These are phyloP conservation scores for Typha latifolia DNA, from an alignment of 176 grass and related monocot genomes.

Conservation along the genomic window DNA sequence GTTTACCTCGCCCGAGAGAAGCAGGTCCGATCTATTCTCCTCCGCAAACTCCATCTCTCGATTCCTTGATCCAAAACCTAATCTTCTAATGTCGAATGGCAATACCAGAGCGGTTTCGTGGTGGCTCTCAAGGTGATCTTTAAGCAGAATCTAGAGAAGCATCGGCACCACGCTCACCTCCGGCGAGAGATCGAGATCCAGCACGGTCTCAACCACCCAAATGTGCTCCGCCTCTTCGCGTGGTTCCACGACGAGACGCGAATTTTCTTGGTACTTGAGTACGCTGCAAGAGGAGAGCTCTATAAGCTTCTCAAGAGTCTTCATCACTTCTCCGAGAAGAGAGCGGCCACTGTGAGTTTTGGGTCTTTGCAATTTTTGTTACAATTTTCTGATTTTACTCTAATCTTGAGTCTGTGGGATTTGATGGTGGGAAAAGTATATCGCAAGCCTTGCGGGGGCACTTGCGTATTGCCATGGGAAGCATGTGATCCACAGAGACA, in stretches of 20 bases:
- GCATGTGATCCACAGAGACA: conserved; percentile 87
- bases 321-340: conserved; percentile 47
- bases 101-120: conserved; percentile 63
- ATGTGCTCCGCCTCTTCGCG: conserved; percentile 80
- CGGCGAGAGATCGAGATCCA: conserved; percentile 85
- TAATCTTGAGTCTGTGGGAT: conserved; percentile 2
- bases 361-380: no score
- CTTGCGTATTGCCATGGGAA: conserved; percentile 91
- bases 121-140: conserved; percentile 79
- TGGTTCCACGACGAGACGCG: conserved; percentile 80
- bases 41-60: neutral
- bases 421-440: conserved; percentile 39
- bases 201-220: conserved; percentile 68
- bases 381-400: neutral
- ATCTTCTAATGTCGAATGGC: neutral
- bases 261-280: conserved; percentile 78
- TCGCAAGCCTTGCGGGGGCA: conserved; percentile 66
- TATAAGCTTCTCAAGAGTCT: conserved; percentile 64
- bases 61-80: conserved; percentile 1
- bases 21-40: conserved; percentile 30
- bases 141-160: conserved; percentile 85
- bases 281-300: conserved; percentile 53
- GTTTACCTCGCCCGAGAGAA: conserved; percentile 88
- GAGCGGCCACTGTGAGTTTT: conserved; percentile 51
- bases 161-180: conserved; percentile 58